Conservation (phyloP, 2,329 filamentous ascomycete species). For the Xylariaceae sp. region DNA sequence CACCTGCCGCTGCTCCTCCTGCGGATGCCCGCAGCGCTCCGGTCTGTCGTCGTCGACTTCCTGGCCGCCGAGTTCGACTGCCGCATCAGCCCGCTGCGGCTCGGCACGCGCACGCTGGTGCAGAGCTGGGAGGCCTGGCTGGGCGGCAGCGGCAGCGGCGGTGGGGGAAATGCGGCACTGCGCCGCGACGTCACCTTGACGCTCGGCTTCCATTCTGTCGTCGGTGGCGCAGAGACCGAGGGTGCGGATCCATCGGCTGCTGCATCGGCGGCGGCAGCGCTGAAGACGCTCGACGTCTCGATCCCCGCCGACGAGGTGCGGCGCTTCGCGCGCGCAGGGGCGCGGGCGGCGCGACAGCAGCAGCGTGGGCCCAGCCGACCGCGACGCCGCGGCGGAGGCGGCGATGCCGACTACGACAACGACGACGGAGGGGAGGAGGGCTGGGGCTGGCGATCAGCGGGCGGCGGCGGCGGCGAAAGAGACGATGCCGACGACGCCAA, state of each 20-base stretch:
- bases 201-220: conserved; percentile 39
- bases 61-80: conserved; percentile 48
- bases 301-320: conserved; percentile 40
- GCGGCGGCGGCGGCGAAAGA: background rate
- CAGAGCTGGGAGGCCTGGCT: conserved; percentile 46
- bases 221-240: conserved; percentile 5
- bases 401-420: background rate
- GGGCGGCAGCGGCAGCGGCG: conserved; percentile 27
- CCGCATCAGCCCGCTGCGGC: conserved; percentile 40
- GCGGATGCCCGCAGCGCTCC: conserved; percentile 47
- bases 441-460: conserved; percentile 39
- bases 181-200: conserved; percentile 43
- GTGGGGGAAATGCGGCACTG: conserved; percentile 20
- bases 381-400: conserved; percentile 5
- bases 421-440: conserved; percentile 40
- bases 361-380: conserved; percentile 15
- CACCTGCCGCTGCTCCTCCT: conserved; percentile 45
- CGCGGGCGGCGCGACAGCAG: conserved; percentile 6
- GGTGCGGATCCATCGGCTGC: conserved; percentile 1
- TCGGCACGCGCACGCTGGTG: conserved; percentile 45
- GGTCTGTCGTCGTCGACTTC: conserved; percentile 42
- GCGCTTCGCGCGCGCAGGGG: conserved; percentile 37
- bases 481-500: conserved; percentile 1
- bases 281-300: conserved; percentile 44
- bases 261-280: conserved; percentile 16